Evolutionary conservation across 768 basidiomycete species (phyloP), one percentile per base, ranked within the genome.

Genomic region (Boletus pseudopeckii): DNA sequence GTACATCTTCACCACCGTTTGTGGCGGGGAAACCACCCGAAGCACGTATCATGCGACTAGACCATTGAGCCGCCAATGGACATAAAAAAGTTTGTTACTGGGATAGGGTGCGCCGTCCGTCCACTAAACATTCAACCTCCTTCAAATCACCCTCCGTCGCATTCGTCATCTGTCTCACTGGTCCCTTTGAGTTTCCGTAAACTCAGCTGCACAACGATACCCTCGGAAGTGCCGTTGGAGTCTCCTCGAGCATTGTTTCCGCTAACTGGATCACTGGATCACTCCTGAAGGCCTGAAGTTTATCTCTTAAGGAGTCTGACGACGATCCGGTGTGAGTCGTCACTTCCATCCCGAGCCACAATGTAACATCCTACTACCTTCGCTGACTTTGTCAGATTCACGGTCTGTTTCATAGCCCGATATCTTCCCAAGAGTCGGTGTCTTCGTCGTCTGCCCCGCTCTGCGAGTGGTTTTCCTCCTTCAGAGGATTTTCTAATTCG

Each of bases 31-130:
- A 37, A 22, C 38, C 41, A 52, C 67, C 67, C 67, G 67, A 69
- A 70, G 67, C 68, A 68, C 67, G 67, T 69, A 69, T 69, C 67
- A 70, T 69, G 60, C 68, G 38, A 69, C 67, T 69, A 70, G 68
- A 68, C 67, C 68, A 69, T 70, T 70, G 64, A 68, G 66, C 66
- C 63, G 15, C n/a, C 10, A 28, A 28, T 28, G 28, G 8, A 28
- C 8, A 7, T 2, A 1, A 28, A 28, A 28, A 28, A 9, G 2
- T 2, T 28, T 28, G 8, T 9, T 28, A 28, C 28, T 28, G 28
- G 28, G 28, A 28, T 28, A 28, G 24, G 24, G 24, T 26, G 24
- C 5, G 24, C 28, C 28, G 3, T 28, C 28, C 28, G 4, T 24
- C 24, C 24, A 24, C 24, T 24, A 24, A 24, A n/a, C n/a, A n/a